Percentiles rank a stretch among this genome's conserved stretches.
Conservation (phyloP, 1,284 basidiomycete genomes). For the Naganishia sp. region DNA sequence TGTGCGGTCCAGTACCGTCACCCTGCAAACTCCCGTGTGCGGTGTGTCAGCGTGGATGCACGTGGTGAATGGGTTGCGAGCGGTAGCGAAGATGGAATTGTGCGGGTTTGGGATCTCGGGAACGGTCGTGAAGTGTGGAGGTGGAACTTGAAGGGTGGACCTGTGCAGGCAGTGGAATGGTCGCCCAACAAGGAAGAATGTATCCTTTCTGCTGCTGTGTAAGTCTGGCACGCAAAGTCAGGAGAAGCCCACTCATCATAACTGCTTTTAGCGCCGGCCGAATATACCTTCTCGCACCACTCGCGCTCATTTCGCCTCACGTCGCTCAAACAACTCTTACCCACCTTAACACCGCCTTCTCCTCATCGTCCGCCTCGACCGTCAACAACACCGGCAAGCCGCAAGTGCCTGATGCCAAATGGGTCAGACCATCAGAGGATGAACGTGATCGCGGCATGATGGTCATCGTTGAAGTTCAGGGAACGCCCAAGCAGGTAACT, state of each 20-base stretch:
- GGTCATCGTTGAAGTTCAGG: slow-evolving; percentile 62
- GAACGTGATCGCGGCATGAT: slow-evolving; percentile 59
- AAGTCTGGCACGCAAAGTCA: slow-evolving; percentile 51
- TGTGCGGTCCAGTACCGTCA: slow-evolving; percentile 71
- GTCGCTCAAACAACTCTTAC: slow-evolving; percentile 68
- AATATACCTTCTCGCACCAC: slow-evolving; percentile 79
- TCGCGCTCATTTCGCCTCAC: slow-evolving; percentile 62
- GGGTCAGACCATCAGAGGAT: slow-evolving; percentile 57
- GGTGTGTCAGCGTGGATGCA: slow-evolving; percentile 79
- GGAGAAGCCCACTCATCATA: slow-evolving; percentile 8
- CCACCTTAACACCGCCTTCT: slow-evolving; percentile 53
- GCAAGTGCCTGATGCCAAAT: slow-evolving; percentile 53
- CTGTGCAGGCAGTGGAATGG: slow-evolving; percentile 86
- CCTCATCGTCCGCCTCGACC: slow-evolving; percentile 47
- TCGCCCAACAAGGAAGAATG: slow-evolving; percentile 82
- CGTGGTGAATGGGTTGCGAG: slow-evolving; percentile 89
- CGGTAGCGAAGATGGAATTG: slow-evolving; percentile 85
- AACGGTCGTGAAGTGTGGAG: slow-evolving; percentile 86
- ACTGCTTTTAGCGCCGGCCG: slow-evolving; percentile 56
- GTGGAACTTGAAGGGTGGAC: slow-evolving; percentile 78
- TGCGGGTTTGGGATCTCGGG: slow-evolving; percentile 90
- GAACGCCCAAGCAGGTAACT: slow-evolving; percentile 76
- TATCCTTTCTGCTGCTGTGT: slow-evolving; percentile 81
- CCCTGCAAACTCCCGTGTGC: slow-evolving; percentile 64
- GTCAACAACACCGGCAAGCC: slow-evolving; percentile 49